phyloP scores from a whole-genome alignment of 441 rosid genomes.

The Erysimum cheiri region DNA sequence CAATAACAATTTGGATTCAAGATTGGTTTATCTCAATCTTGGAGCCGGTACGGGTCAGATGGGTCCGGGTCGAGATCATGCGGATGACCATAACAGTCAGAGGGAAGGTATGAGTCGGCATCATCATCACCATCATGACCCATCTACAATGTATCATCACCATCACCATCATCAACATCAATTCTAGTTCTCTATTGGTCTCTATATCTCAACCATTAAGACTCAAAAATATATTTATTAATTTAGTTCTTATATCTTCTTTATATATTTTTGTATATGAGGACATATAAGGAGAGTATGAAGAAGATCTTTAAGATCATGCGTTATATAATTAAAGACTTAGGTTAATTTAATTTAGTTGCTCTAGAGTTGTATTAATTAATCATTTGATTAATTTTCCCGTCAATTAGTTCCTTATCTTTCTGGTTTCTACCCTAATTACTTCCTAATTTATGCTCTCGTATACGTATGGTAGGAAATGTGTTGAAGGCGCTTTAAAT shows the following conservation, averaged over 20 bases:
- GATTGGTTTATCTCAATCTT: conserved; percentile 88
- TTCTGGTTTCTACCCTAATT: conserved; percentile 6
- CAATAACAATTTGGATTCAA: conserved; percentile 75
- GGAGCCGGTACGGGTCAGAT: conserved; percentile 74
- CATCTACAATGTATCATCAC: conserved; percentile 71
- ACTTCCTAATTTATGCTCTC: conserved; percentile 5
- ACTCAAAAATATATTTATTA: conserved; percentile 35
- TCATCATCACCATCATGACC: conserved; percentile 51
- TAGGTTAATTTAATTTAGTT: conserved; percentile 26
- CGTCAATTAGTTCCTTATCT: not conserved
- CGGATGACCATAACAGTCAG: conserved; percentile 58
- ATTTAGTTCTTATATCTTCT: conserved; percentile 34
- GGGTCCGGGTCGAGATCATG: conserved; percentile 64
- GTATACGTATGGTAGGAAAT: not conserved
- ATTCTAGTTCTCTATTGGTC: conserved; percentile 39
- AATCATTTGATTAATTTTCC: conserved; percentile 34
- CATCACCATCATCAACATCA: conserved; percentile 71
- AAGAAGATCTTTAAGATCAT: conserved; percentile 41
- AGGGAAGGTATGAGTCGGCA: conserved; percentile 72
- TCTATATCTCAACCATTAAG: conserved; percentile 35
- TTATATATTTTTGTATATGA: conserved; percentile 34
- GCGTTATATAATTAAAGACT: conserved; percentile 23
- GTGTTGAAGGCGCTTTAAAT: not conserved
- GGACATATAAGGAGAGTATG: conserved; percentile 38
- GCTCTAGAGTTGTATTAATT: conserved; percentile 28